phyloP scores from a whole-genome alignment of 257 asterid species.

The Solanum bulbocastanum region DNA sequence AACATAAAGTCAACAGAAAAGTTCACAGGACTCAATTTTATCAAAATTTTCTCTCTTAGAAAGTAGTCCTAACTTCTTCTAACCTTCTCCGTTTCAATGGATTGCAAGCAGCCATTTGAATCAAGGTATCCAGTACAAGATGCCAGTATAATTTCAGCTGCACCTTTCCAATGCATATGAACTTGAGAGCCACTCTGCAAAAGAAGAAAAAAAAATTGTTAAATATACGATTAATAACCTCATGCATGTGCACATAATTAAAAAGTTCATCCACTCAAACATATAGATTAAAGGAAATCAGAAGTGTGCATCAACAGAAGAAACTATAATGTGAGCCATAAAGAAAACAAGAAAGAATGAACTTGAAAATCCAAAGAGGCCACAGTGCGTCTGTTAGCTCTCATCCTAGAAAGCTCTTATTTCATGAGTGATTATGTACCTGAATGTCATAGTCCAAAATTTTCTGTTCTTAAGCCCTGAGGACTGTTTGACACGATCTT shows the following conservation, averaged over 20 bases:
- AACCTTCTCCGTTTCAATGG: constrained; percentile 59
- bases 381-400: neutral
- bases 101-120: constrained; percentile 45
- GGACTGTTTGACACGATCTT: neutral
- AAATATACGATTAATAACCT: neutral
- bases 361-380: neutral
- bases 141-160: constrained; percentile 83
- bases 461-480: neutral
- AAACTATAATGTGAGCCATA: neutral
- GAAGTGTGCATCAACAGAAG: neutral
- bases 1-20: neutral
- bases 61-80: constrained; percentile 1
- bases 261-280: neutral
- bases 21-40: neutral
- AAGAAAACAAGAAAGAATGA: neutral
- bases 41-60: neutral
- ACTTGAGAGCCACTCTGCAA: constrained; percentile 64
- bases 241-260: neutral
- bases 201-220: neutral
- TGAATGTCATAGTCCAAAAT: neutral
- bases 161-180: constrained; percentile 97
- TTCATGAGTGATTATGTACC: neutral
- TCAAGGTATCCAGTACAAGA: constrained; percentile 55
- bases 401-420: neutral
- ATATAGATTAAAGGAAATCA: neutral